phyloP scores from a whole-genome alignment of 495 filamentous ascomycete species.

The Talaromyces trachyspermus region DNA sequence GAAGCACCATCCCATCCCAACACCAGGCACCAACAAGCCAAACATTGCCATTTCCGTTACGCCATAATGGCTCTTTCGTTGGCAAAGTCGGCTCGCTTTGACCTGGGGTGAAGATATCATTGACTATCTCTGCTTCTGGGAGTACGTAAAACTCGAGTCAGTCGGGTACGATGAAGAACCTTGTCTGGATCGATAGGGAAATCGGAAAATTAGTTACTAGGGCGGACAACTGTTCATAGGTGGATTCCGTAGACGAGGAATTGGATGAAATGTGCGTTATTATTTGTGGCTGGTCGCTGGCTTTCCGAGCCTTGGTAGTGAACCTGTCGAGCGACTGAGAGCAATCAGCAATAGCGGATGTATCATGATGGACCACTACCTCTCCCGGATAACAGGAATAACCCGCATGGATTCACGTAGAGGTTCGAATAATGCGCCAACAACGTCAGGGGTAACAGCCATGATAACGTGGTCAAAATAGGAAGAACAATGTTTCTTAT shows the following conservation, averaged over 20 bases:
- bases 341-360: slow-evolving; percentile 4
- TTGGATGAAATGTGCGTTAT: slow-evolving; percentile 23
- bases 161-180: slow-evolving; percentile 19
- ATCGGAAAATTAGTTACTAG: slow-evolving; percentile 29
- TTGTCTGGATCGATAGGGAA: slow-evolving; percentile 22
- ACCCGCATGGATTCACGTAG: slow-evolving; percentile 23
- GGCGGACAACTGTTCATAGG: slow-evolving; percentile 27
- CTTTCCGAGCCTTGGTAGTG: not conserved
- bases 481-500: not conserved
- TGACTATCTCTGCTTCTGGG: slow-evolving; percentile 24
- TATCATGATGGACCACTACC: slow-evolving; percentile 39
- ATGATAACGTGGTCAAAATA: slow-evolving; percentile 31
- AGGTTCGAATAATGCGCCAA: slow-evolving; percentile 34
- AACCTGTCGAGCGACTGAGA: not conserved
- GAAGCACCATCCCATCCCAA: slow-evolving; percentile 57
- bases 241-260: slow-evolving; percentile 22
- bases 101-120: slow-evolving; percentile 22
- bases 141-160: slow-evolving; percentile 28
- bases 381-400: slow-evolving; percentile 38
- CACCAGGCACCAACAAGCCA: slow-evolving; percentile 53
- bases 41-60: slow-evolving; percentile 42
- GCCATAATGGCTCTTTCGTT: slow-evolving; percentile 21
- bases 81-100: slow-evolving; percentile 1
- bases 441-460: slow-evolving; percentile 38
- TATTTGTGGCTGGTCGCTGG: slow-evolving; percentile 10